These are phyloP conservation scores for Meira miltonrushii DNA, from an alignment of 1,284 basidiomycete species.

Conservation along the genomic window DNA sequence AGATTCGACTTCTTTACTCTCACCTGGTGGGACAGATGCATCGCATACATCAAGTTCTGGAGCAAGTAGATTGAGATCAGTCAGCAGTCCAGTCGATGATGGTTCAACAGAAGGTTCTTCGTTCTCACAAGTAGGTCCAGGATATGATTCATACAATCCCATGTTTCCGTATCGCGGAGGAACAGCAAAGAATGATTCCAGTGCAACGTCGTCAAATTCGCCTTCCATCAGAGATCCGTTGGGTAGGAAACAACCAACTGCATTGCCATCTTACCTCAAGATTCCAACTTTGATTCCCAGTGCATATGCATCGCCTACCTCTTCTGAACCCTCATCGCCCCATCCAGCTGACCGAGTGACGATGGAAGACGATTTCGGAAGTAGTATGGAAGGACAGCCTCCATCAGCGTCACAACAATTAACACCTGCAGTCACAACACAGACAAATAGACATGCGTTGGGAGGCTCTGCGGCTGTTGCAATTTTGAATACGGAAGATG, in stretches of 20 bases:
- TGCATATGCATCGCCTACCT: conserved; percentile 28
- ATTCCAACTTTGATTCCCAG: conserved; percentile 49
- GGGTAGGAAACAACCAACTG: conserved; percentile 9
- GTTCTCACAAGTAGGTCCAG: too few relatives aligned
- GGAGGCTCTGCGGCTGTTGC: conserved; percentile 23
- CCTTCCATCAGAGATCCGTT: conserved; percentile 3
- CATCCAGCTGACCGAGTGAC: neutral
- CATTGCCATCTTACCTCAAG: conserved; percentile 49
- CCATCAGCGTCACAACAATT: neutral
- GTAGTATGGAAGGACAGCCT: neutral
- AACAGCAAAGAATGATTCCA: too few relatives aligned
- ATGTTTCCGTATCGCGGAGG: too few relatives aligned
- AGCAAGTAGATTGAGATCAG: too few relatives aligned
- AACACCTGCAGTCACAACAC: too few relatives aligned
- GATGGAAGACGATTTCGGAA: neutral
- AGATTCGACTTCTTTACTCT: too few relatives aligned
- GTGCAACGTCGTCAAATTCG: too few relatives aligned
- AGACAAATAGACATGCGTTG: neutral
- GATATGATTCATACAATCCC: too few relatives aligned
- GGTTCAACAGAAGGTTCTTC: too few relatives aligned
- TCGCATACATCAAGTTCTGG: too few relatives aligned
- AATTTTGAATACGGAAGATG: conserved; percentile 34
- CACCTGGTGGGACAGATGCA: too few relatives aligned
- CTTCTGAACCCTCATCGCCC: conserved; percentile 24
- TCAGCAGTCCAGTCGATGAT: too few relatives aligned